phyloP scores from a whole-genome alignment of 495 filamentous ascomycete species.

The Clavariopsis aquatica region DNA sequence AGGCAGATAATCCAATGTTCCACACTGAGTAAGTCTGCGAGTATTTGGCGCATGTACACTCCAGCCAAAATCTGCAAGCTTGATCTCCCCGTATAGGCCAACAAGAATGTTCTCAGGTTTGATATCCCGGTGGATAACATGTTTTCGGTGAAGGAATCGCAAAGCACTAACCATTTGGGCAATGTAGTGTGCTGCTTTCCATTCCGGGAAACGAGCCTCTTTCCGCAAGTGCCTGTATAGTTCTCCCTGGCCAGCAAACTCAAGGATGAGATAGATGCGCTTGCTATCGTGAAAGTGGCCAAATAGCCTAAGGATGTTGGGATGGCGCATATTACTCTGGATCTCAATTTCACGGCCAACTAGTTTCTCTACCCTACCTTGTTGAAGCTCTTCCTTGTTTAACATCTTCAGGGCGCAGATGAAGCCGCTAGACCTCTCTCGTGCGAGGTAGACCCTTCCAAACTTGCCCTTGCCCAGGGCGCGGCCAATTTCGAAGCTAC shows the following conservation, averaged over 20 bases:
- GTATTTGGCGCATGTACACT: slow-evolving; percentile 98
- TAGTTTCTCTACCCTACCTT: slow-evolving; percentile 93
- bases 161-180: slow-evolving; percentile 96
- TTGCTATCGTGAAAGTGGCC: slow-evolving; percentile 98
- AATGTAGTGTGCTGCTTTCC: slow-evolving; percentile 94
- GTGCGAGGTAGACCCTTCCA: slow-evolving; percentile 91
- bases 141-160: slow-evolving; percentile 91
- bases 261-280: slow-evolving; percentile 91
- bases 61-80: slow-evolving; percentile 98
- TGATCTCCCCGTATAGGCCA: slow-evolving; percentile 96
- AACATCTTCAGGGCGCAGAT: slow-evolving; percentile 96
- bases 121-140: slow-evolving; percentile 98
- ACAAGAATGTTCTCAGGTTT: slow-evolving; percentile 99
- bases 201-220: slow-evolving; percentile 87
- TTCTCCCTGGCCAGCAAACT: slow-evolving; percentile 94
- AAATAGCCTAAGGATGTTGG: slow-evolving; percentile 91
- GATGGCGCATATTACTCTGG: slow-evolving; percentile 91
- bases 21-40: slow-evolving; percentile 90
- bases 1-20: slow-evolving; percentile 94
- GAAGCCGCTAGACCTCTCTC: slow-evolving; percentile 84
- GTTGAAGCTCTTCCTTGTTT: slow-evolving; percentile 90
- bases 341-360: slow-evolving; percentile 97
- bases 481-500: slow-evolving; percentile 97
- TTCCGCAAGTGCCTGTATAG: slow-evolving; percentile 93
- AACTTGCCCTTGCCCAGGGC: slow-evolving; percentile 98